phyloP scores from a whole-genome alignment of 768 basidiomycete genomes.

The Boletus pseudo-olivaceus region DNA sequence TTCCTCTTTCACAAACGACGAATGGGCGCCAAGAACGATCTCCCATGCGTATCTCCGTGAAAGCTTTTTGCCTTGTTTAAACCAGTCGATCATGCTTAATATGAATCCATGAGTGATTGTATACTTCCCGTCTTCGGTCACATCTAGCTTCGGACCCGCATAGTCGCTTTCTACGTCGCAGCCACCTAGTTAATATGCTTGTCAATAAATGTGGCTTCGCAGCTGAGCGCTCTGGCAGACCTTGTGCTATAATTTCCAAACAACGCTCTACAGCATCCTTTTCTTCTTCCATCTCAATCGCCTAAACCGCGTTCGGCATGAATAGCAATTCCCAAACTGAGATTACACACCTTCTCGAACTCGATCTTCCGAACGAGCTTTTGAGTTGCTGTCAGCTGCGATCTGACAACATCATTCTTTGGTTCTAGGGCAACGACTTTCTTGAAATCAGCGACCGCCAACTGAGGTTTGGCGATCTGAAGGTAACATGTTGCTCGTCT shows the following conservation, averaged over 20 bases:
- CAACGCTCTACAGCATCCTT: slow-evolving; percentile 74
- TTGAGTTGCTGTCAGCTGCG: slow-evolving; percentile 82
- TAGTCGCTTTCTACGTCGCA: slow-evolving; percentile 77
- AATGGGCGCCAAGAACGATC: slow-evolving; percentile 84
- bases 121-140: slow-evolving; percentile 61
- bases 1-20: slow-evolving; percentile 70
- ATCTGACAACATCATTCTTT: slow-evolving; percentile 72
- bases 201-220: slow-evolving; percentile 4
- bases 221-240: slow-evolving; percentile 34
- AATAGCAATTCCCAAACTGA: not conserved
- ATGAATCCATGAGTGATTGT: slow-evolving; percentile 77
- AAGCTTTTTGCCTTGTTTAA: slow-evolving; percentile 91
- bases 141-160: slow-evolving; percentile 67
- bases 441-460: slow-evolving; percentile 85
- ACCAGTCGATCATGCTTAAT: slow-evolving; percentile 82
- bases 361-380: slow-evolving; percentile 88
- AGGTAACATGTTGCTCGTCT: slow-evolving; percentile 90
- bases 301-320: slow-evolving; percentile 41
- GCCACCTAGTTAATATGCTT: slow-evolving; percentile 46
- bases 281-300: slow-evolving; percentile 91
- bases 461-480: slow-evolving; percentile 82
- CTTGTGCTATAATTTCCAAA: slow-evolving; percentile 73
- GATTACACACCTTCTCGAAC: slow-evolving; percentile 73
- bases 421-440: slow-evolving; percentile 83
- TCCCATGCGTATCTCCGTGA: slow-evolving; percentile 93